A percentile compares a stretch with the other conserved stretches of the same genome.
Conservation (phyloP, 2,329 filamentous ascomycete genomes). For the Trichophyton equinum region DNA sequence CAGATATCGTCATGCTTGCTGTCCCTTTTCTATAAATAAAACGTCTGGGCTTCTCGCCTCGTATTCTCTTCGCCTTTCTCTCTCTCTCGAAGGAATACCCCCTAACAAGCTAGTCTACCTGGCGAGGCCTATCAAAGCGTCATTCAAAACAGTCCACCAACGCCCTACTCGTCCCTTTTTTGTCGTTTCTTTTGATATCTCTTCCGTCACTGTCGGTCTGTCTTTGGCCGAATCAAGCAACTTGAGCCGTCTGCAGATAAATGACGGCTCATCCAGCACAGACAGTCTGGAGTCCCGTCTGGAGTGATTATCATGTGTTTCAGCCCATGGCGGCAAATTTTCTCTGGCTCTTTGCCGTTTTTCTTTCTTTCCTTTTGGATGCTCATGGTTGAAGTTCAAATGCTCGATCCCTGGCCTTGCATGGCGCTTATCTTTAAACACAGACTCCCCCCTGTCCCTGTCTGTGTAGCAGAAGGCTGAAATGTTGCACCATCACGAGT, state of each 20-base stretch:
- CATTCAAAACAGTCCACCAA: background rate
- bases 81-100: background rate
- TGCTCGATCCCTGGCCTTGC: background rate
- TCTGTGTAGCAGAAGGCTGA: background rate
- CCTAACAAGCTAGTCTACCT: background rate
- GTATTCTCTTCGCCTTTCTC: background rate
- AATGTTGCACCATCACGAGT: background rate
- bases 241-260: background rate
- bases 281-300: background rate
- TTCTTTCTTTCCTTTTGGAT: background rate
- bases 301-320: background rate
- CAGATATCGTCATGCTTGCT: too few relatives aligned
- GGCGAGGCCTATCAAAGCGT: background rate
- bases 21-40: background rate
- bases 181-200: background rate
- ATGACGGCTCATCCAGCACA: background rate
- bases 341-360: background rate
- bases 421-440: background rate
- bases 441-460: background rate
- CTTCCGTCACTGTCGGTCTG: too few relatives aligned
- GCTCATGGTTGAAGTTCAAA: background rate
- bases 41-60: background rate
- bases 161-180: background rate
- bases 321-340: background rate
- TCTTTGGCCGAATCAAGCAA: background rate